Base-by-base conservation (phyloP, 106 monocot genomes). In the Acorus gramineus region DNA sequence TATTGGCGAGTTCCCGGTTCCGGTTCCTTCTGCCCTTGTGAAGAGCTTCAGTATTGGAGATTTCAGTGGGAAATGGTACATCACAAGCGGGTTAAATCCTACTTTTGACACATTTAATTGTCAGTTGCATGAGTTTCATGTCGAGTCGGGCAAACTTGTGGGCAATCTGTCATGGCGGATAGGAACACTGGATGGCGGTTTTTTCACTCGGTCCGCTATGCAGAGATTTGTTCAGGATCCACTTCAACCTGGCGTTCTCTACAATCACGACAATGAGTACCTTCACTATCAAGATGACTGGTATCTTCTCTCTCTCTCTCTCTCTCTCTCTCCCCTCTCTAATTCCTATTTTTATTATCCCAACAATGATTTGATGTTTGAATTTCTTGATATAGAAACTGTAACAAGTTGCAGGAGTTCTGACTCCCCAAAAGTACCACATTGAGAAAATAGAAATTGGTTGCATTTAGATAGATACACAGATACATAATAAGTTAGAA, bases 251-350 rank as follows among this genome's bases (percentile, higher is more conserved):
- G 95, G 80, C 42, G 64, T 90, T 8, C 76, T 95, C 43, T 95
- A 95, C 70, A 95, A 95, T 65, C 95, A 87, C 82, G 90, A 95
- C 56, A 95, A 95, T 64, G 95, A 95, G 73, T 95, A 87, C 67
- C 85, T 95, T 67, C 90, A 95, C 67, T 95, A 95, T 61, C 87
- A 95, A 82, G 95, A 95, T 90, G 95, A 95, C 76, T 95, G 95
- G 95, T 95, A 11, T 58, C 28, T 28, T 28, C 28, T 28, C 28
- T 28, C 28, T 28, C 28, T 28, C 28, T 28, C 28, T 60, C 73
- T 14, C 47, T 13, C 48, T 47, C 46, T 11, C n/a, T 42, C 50
- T 65, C 65, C 73, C 28, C 47, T 13, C 48, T 47, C 46, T 11
- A 44, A 8, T 44, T 2, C 7, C 10, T 46, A 50, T 56, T 10